Evolutionary conservation across 371 early-diverging fungal genomes (phyloP).

Genomic region (Parasitella parasitica): DNA sequence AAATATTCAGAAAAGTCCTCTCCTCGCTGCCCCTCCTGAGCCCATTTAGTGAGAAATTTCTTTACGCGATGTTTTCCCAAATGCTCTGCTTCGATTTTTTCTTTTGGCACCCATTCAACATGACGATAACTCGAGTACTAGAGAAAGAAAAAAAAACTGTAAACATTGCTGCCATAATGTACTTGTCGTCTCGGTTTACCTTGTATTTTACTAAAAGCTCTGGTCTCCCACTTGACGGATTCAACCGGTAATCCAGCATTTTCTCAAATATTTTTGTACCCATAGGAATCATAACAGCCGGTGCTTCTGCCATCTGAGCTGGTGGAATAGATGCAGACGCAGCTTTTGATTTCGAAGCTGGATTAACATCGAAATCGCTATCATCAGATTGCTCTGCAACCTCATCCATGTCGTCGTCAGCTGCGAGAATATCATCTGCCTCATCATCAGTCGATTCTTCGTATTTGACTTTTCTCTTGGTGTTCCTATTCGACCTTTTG

Average conservation of each 20-base stretch:
- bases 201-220: conserved; percentile 70
- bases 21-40: conserved; percentile 40
- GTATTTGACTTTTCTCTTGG: conserved; percentile 18
- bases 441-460: conserved; percentile 22
- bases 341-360: not conserved
- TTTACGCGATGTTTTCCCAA: conserved; percentile 73
- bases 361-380: conserved; percentile 2
- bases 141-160: too few relatives aligned
- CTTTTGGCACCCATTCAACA: conserved; percentile 75
- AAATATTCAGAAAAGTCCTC: conserved; percentile 51
- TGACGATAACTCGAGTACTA: conserved; percentile 66
- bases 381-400: conserved; percentile 2
- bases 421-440: conserved; percentile 3
- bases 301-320: not conserved
- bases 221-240: conserved; percentile 29
- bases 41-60: conserved; percentile 68
- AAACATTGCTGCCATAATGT: not conserved
- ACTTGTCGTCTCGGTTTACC: conserved; percentile 23
- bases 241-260: conserved; percentile 56
- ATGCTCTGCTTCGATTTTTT: conserved; percentile 62
- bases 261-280: conserved; percentile 56
- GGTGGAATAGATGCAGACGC: not conserved
- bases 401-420: conserved; percentile 4
- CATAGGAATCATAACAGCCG: conserved; percentile 61
- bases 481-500: conserved; percentile 7